Conservation (phyloP, 129 eudicot species). For the Scalesia atractyloides region DNA sequence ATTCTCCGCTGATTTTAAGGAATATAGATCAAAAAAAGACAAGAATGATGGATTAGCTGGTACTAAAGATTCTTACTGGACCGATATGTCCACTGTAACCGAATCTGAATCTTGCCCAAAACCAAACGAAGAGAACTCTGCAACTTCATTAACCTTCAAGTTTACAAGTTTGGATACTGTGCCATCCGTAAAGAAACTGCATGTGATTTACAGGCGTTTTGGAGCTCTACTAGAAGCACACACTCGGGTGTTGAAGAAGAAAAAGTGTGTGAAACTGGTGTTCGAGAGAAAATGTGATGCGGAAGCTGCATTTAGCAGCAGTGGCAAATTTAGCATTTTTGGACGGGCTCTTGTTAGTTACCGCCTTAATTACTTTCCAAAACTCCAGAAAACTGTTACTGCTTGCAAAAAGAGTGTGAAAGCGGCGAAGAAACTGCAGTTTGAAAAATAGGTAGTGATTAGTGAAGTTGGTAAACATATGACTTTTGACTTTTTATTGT, state of each 20-base stretch:
- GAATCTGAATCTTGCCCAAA: constrained; percentile 9
- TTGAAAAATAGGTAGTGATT: constrained; percentile 27
- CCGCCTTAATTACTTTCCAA: constrained; percentile 53
- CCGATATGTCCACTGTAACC: constrained; percentile 43
- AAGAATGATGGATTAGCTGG: constrained; percentile 34
- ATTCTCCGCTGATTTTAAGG: constrained; percentile 51
- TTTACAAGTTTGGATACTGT: constrained; percentile 56
- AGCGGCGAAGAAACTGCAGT: constrained; percentile 28
- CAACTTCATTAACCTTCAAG: constrained; percentile 63
- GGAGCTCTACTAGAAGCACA: constrained; percentile 58
- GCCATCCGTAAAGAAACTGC: constrained; percentile 64
- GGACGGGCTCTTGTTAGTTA: constrained; percentile 75
- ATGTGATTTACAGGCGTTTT: constrained; percentile 58
- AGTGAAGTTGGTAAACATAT: constrained; percentile 19
- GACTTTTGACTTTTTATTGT: constrained; percentile 17
- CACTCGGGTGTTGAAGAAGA: constrained; percentile 53
- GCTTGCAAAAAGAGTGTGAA: constrained; percentile 32
- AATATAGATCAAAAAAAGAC: constrained; percentile 34
- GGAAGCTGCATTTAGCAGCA: constrained; percentile 86
- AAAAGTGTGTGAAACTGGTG: constrained; percentile 61
- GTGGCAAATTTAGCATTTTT: constrained; percentile 72
- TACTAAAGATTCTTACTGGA: constrained; percentile 51
- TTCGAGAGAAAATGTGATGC: constrained; percentile 79
- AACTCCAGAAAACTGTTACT: constrained; percentile 41
- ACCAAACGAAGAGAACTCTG: constrained; percentile 33